phyloP scores from a whole-genome alignment of 768 basidiomycete species.

The Mycena galopus region DNA sequence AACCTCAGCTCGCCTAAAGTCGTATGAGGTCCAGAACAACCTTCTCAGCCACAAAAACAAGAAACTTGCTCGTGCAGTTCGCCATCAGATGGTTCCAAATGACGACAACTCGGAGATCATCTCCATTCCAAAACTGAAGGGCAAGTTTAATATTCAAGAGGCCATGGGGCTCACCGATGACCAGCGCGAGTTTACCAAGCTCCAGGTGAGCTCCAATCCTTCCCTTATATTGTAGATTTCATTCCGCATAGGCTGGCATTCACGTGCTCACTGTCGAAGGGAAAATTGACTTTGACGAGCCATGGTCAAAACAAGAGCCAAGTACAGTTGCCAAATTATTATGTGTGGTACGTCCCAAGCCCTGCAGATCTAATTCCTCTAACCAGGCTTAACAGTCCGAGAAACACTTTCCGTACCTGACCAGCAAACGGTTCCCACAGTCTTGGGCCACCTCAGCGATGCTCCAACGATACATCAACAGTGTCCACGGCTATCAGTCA shows the following conservation, averaged over 20 bases:
- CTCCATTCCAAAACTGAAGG: conserved; percentile 16
- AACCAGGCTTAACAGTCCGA: neutral
- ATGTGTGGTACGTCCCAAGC: conserved; percentile 3
- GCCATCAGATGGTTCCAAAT: too few species aligned
- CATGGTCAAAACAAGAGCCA: neutral
- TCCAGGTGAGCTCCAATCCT: neutral
- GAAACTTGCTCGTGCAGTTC: too few species aligned
- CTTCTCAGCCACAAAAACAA: neutral
- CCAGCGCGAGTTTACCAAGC: neutral
- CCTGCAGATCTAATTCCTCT: neutral
- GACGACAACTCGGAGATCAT: neutral
- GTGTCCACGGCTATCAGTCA: neutral
- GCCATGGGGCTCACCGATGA: conserved; percentile 11
- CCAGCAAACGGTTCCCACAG: conserved; percentile 4
- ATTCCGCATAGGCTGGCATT: neutral
- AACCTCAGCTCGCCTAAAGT: too few species aligned
- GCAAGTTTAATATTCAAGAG: neutral
- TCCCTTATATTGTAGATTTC: too few species aligned
- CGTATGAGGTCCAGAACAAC: neutral
- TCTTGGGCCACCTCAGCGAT: conserved; percentile 14
- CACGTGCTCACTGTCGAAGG: conserved; percentile 4
- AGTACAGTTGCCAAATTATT: neutral
- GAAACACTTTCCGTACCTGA: neutral
- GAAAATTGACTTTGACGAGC: conserved; percentile 1
- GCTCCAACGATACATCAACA: conserved; percentile 27